Base-by-base conservation (phyloP, 768 basidiomycete species). In the Tremella yokohamensis region DNA sequence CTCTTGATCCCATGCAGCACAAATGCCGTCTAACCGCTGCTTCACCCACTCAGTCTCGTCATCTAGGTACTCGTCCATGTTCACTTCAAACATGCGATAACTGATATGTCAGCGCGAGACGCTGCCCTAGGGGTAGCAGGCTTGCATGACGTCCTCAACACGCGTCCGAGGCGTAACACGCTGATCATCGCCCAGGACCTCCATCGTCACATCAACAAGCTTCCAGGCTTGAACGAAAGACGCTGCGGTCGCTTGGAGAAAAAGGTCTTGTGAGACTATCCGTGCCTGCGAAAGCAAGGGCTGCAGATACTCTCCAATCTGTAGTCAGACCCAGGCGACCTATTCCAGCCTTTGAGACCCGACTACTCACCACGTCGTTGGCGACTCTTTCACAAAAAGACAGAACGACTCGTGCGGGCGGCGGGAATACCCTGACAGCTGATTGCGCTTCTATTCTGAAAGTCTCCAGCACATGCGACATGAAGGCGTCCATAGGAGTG, bases 21-120 rank as follows among this genome's bases (percentile, higher is more conserved):
- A 92, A 13, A 88, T 87, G 1, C 75, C 79, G 29, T 89, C 88
- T 55, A 96, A 84, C 0, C 82, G 79, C 3, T 81, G 81, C 68
- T 90, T 90, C 50, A 90, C 81, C 58, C 82, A 83, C 57, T 96
- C 93, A 4, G 87, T 82, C 74, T 99, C 94, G 70, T 97, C 91
- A 59, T 91, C 88, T 1, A 98, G 85, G 68, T 98, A 98, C 69
- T 97, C 93, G 71, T 96, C 93, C 90, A 98, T 96, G 74, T 93
- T 88, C 9, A 83, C 80, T 76, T 98, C 93, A 65, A 97, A 98
- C 90, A 97, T 96, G 47, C 82, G 83, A 74, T 90, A 94, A 12
- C 91, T 93, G 65, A 60, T 13, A 56, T 56, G 29, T 34, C 4
- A 34, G 29, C 29, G 29, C 29, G 4, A 34, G 29, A 11, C 29